Percentiles rank a stretch among this genome's conserved stretches.
Conservation (phyloP, 2,329 filamentous ascomycete species). For the Penicillium sp. region DNA sequence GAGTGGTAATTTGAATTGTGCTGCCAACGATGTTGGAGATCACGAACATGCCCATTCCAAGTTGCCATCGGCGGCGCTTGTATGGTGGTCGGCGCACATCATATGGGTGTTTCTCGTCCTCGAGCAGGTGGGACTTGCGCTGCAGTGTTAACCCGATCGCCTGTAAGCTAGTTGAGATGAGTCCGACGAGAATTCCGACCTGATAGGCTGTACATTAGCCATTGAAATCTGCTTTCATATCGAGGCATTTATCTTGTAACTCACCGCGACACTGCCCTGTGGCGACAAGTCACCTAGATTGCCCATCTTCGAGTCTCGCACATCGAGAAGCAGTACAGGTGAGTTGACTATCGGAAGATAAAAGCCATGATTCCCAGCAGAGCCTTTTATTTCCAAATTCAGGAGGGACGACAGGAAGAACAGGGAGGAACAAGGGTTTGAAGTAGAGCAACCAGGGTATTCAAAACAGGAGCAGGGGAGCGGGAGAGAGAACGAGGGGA, state of each 20-base stretch:
- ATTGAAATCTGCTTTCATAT: not conserved
- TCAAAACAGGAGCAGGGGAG: slow-evolving; percentile 7
- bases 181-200: slow-evolving; percentile 90
- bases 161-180: slow-evolving; percentile 91
- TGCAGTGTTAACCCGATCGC: slow-evolving; percentile 93
- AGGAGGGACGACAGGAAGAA: not conserved
- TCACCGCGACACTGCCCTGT: slow-evolving; percentile 72
- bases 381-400: not conserved
- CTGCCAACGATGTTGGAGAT: slow-evolving; percentile 91
- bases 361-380: slow-evolving; percentile 17
- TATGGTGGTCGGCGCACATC: slow-evolving; percentile 83
- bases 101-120: slow-evolving; percentile 84
- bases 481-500: slow-evolving; percentile 9
- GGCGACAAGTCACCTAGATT: slow-evolving; percentile 74
- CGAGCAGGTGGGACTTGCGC: slow-evolving; percentile 95
- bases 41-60: slow-evolving; percentile 97
- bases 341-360: slow-evolving; percentile 19
- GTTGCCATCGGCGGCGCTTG: slow-evolving; percentile 82
- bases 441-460: not conserved
- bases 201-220: slow-evolving; percentile 39
- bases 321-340: slow-evolving; percentile 48
- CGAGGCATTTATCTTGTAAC: slow-evolving; percentile 29
- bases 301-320: slow-evolving; percentile 57
- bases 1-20: slow-evolving; percentile 94
- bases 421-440: slow-evolving; percentile 4